Evolutionary conservation across 177 flowering plant species (phyloP), one percentile per base, ranked within the genome.

Genomic region (Tripterygium wilfordii): DNA sequence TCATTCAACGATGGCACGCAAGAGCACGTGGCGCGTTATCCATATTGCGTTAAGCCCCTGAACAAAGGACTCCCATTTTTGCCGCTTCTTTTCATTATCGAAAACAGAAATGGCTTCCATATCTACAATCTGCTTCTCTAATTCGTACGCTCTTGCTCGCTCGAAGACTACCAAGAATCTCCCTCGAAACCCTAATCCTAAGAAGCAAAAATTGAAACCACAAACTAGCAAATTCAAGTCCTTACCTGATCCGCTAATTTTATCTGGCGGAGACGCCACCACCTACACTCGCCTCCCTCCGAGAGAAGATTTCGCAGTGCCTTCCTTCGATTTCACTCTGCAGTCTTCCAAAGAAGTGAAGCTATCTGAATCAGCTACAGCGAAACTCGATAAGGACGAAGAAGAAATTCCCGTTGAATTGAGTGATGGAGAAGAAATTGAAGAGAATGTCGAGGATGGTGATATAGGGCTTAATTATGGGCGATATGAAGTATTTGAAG

Each of bases 231-330:
- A 3, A 7, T 41, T n/a, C 52, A 27, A 48, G 20, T 32, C 35
- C 5, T 40, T 41, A 10, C 53, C 63, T 3, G 43, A 42, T 19
- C 51, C 61, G 2, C 2, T n/a, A 32, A 4, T 22, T 9, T 3
- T 27, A 22, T 33, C 36, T 38, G 79, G 64, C 32, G 64, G 55
- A 36, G 77, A 77, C 39, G 86, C 89, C 45, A 85, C 95, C 40
- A 78, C 81, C 41, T 89, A 75, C 75, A 80, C 84, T 37, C 75
- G 95, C 46, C 82, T 89, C 23, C 97, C 95, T 36, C 89, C 80
- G 14, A 72, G 48, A 57, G 86, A 87, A 9, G 92, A 83, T 51
- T 76, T 75, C 44, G n/a, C 49, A 27, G 20, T 21, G 12, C 35
- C 64, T 8, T 47, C 58, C 0, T 27, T 56, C 20, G 33, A 16